Conservation (phyloP, 1,284 basidiomycete species). For the Puccinia triticina region DNA sequence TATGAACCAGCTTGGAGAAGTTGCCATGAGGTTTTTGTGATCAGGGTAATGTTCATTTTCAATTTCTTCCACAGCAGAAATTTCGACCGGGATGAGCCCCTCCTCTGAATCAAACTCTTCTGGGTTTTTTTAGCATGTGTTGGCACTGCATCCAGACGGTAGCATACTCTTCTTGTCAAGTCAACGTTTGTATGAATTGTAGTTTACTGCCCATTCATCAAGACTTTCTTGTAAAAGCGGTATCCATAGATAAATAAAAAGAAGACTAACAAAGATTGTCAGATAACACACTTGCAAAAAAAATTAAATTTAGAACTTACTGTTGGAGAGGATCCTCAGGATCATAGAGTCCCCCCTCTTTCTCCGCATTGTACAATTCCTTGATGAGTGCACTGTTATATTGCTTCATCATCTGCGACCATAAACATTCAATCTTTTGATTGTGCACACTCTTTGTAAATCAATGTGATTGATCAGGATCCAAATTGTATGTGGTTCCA, state of each 20-base stretch:
- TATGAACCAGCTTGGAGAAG: not conserved
- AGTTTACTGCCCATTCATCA: not conserved
- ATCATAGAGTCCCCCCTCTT: constrained; percentile 3
- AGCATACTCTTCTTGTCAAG: not conserved
- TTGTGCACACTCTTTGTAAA: constrained; percentile 19
- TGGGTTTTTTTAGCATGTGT: not conserved
- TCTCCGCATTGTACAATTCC: not conserved
- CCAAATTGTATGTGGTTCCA: not conserved
- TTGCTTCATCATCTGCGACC: constrained; percentile 12
- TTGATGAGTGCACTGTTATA: not conserved
- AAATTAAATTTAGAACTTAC: not conserved
- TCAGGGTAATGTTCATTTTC: not conserved
- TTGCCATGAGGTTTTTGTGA: not conserved
- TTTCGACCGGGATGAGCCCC: not conserved
- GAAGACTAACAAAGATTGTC: not conserved
- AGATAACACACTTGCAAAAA: not conserved
- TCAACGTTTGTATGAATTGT: not conserved
- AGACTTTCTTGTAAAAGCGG: not conserved
- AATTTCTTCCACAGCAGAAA: not conserved
- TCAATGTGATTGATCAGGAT: not conserved
- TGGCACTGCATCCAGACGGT: not conserved
- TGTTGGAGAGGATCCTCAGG: constrained; percentile 1
- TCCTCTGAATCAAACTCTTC: not conserved
- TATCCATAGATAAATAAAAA: not conserved
- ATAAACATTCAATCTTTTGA: constrained; percentile 19